Evolutionary conservation across 2,329 filamentous ascomycete genomes (phyloP).

Genomic region (Thielaviopsis punctulata): DNA sequence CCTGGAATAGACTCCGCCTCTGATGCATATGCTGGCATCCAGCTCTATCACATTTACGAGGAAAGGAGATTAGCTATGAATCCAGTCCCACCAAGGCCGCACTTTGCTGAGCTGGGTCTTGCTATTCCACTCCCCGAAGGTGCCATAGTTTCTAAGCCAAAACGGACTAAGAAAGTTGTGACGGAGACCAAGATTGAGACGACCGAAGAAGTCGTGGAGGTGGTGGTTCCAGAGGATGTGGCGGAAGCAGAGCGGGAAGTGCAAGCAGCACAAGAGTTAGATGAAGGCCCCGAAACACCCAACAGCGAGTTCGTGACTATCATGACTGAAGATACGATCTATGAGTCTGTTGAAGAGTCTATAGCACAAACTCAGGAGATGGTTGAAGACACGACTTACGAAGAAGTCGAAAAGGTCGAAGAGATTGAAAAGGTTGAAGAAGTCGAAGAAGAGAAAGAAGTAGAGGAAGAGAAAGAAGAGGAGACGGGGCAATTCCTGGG

Average conservation of each 20-base stretch:
- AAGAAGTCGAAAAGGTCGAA: not conserved
- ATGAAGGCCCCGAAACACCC: not conserved
- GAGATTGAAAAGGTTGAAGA: not conserved
- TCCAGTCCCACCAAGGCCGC: conserved; percentile 54
- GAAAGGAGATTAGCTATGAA: conserved; percentile 45
- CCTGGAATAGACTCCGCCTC: conserved; percentile 52
- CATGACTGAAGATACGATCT: not conserved
- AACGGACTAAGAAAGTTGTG: not conserved
- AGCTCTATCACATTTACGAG: conserved; percentile 58
- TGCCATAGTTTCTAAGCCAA: conserved; percentile 16
- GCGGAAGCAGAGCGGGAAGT: not conserved
- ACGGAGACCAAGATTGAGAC: not conserved
- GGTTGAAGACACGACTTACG: conserved; percentile 1
- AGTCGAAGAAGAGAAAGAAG: no score
- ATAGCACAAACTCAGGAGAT: not conserved
- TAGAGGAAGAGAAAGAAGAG: not conserved
- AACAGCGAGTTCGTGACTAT: not conserved
- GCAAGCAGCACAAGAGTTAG: no score
- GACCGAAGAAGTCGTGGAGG: not conserved
- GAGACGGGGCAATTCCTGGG: not conserved
- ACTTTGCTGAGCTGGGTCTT: conserved; percentile 46
- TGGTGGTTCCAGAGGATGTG: conserved; percentile 4
- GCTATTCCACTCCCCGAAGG: conserved; percentile 42
- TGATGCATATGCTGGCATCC: conserved; percentile 64
- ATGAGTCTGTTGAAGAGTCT: not conserved